Percentiles rank a stretch among this genome's conserved stretches.
Conservation (phyloP, 2,329 filamentous ascomycete genomes). For the Westerdykella aurantiaca region DNA sequence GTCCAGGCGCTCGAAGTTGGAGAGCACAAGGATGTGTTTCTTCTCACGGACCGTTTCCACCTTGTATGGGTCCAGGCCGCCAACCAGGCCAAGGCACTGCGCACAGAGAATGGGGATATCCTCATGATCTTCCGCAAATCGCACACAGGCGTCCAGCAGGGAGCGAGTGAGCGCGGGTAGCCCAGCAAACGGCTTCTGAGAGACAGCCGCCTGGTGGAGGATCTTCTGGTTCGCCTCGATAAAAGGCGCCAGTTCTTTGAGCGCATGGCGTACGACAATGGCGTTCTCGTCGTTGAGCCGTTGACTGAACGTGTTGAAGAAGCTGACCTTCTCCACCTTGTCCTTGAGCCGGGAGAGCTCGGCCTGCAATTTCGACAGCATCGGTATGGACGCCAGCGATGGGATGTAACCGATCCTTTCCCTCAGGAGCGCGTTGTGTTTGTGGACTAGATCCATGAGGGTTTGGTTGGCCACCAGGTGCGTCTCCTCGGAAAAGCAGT, state of each 20-base stretch:
- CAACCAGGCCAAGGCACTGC: slow-evolving; percentile 79
- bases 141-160: slow-evolving; percentile 78
- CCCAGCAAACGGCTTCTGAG: slow-evolving; percentile 74
- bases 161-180: slow-evolving; percentile 67
- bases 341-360: slow-evolving; percentile 61
- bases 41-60: slow-evolving; percentile 75
- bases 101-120: slow-evolving; percentile 70
- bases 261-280: slow-evolving; percentile 74
- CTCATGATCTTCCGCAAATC: slow-evolving; percentile 63
- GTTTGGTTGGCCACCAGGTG: slow-evolving; percentile 56
- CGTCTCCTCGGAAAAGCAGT: slow-evolving; percentile 55
- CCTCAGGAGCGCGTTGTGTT: slow-evolving; percentile 56
- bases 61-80: slow-evolving; percentile 85
- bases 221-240: slow-evolving; percentile 68
- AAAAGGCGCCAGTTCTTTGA: slow-evolving; percentile 70
- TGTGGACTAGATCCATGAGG: slow-evolving; percentile 60
- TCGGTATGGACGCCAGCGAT: slow-evolving; percentile 64
- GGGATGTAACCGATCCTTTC: slow-evolving; percentile 71
- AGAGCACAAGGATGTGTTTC: slow-evolving; percentile 75
- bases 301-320: slow-evolving; percentile 64
- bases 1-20: slow-evolving; percentile 72
- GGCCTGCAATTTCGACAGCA: slow-evolving; percentile 62
- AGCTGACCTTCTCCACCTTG: slow-evolving; percentile 59
- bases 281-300: slow-evolving; percentile 78
- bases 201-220: slow-evolving; percentile 71